phyloP scores from a whole-genome alignment of 2,329 filamentous ascomycete species.

The Alternaria tenuissima region DNA sequence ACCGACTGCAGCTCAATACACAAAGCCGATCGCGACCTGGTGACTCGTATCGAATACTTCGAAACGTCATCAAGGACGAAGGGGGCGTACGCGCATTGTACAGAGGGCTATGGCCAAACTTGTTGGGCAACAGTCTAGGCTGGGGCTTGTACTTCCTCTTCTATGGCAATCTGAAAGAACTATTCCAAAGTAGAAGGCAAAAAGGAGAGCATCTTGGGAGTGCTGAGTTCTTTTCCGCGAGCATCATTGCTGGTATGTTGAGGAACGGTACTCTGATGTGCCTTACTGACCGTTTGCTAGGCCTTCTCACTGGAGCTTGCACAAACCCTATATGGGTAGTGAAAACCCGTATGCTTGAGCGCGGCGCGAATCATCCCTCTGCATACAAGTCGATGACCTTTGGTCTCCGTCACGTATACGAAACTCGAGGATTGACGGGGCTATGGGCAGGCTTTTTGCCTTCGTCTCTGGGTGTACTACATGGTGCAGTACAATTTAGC shows the following conservation, averaged over 20 bases:
- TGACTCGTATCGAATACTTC: slow-evolving; percentile 62
- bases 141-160: slow-evolving; percentile 94
- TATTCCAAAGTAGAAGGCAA: slow-evolving; percentile 55
- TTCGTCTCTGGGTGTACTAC: slow-evolving; percentile 83
- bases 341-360: slow-evolving; percentile 95
- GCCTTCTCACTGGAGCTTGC: slow-evolving; percentile 77
- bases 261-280: neutral
- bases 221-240: slow-evolving; percentile 82
- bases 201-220: slow-evolving; percentile 60
- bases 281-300: slow-evolving; percentile 49
- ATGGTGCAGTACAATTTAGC: slow-evolving; percentile 95
- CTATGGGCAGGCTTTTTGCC: slow-evolving; percentile 90
- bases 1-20: slow-evolving; percentile 76
- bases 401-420: slow-evolving; percentile 72
- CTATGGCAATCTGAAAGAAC: slow-evolving; percentile 67
- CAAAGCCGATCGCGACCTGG: slow-evolving; percentile 57
- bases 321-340: slow-evolving; percentile 99
- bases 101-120: slow-evolving; percentile 86
- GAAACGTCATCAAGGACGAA: slow-evolving; percentile 62
- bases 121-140: slow-evolving; percentile 86
- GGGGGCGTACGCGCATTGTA: slow-evolving; percentile 76
- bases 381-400: slow-evolving; percentile 82
- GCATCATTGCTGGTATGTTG: slow-evolving; percentile 64
- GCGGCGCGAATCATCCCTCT: slow-evolving; percentile 74
- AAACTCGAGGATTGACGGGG: slow-evolving; percentile 75